phyloP scores from a whole-genome alignment of 2,329 filamentous ascomycete genomes.

The Stagonosporopsis rhizophila region DNA sequence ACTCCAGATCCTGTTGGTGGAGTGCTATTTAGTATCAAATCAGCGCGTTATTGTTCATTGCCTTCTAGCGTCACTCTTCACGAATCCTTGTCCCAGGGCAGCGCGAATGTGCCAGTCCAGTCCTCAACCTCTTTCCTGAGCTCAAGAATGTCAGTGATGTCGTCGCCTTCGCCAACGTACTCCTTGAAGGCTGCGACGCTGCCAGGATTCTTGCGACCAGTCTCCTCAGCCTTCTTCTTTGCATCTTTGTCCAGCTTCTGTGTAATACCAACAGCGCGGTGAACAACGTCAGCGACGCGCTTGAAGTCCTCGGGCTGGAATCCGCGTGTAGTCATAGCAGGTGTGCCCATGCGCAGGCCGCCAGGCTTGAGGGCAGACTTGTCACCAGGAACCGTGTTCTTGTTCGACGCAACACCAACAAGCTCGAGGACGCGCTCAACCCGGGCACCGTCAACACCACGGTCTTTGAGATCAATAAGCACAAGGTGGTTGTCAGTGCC shows the following conservation, averaged over 20 bases:
- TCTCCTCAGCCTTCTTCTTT: slow-evolving; percentile 47
- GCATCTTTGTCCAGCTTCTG: slow-evolving; percentile 51
- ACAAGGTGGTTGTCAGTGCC: slow-evolving; percentile 99
- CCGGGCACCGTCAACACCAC: slow-evolving; percentile 87
- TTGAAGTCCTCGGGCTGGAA: slow-evolving; percentile 93
- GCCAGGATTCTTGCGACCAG: slow-evolving; percentile 48
- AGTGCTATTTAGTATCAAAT: slow-evolving; percentile 17
- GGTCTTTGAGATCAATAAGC: slow-evolving; percentile 88
- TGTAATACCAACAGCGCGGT: slow-evolving; percentile 52
- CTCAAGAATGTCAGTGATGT: slow-evolving; percentile 51
- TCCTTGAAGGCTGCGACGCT: slow-evolving; percentile 52
- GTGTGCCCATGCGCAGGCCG: slow-evolving; percentile 94
- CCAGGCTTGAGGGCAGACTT: slow-evolving; percentile 94
- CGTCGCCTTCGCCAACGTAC: slow-evolving; percentile 51
- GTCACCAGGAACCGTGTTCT: slow-evolving; percentile 98
- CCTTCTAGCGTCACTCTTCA: slow-evolving; percentile 14
- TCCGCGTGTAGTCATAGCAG: slow-evolving; percentile 95
- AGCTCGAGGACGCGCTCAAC: slow-evolving; percentile 96
- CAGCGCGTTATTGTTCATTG: slow-evolving; percentile 1
- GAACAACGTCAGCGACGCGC: slow-evolving; percentile 59
- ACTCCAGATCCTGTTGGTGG: slow-evolving; percentile 27
- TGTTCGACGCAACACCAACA: slow-evolving; percentile 99
- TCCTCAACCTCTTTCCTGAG: slow-evolving; percentile 51
- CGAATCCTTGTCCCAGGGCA: slow-evolving; percentile 49
- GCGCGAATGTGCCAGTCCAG: slow-evolving; percentile 52